Evolutionary conservation across 2,329 filamentous ascomycete genomes (phyloP).

Genomic region (Fusarium goolgardi): DNA sequence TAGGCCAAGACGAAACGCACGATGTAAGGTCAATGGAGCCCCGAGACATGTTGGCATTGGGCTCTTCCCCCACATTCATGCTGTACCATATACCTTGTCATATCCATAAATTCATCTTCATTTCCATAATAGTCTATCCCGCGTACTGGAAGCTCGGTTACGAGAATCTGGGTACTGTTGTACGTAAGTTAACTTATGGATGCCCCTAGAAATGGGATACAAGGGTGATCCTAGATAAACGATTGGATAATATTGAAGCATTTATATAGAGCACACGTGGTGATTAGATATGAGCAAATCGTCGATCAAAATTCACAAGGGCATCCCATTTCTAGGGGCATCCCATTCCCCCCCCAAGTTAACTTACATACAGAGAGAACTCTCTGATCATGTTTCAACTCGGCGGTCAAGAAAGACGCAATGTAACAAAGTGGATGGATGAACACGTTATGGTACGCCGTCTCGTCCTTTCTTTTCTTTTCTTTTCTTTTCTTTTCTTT

Average conservation of each 20-base stretch:
- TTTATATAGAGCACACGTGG: no score
- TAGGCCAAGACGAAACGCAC: constrained; percentile 33
- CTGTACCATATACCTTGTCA: constrained; percentile 10
- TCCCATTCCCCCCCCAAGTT: no score
- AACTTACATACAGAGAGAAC: neutral
- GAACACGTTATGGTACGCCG: neutral
- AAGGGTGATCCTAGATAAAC: no score
- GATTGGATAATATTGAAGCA: no score
- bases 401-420: constrained; percentile 28
- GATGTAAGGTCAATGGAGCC: constrained; percentile 35
- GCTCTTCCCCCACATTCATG: constrained; percentile 26
- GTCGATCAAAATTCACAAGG: no score
- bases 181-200: no score
- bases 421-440: constrained; percentile 15
- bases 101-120: constrained; percentile 1
- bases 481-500: neutral
- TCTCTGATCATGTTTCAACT: constrained; percentile 16
- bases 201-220: no score
- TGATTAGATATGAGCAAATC: no score
- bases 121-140: constrained; percentile 26
- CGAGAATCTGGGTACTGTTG: constrained; percentile 7
- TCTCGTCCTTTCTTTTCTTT: neutral
- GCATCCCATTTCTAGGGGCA: no score
- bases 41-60: constrained; percentile 26
- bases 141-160: constrained; percentile 21